Evolutionary conservation across 2,329 filamentous ascomycete genomes (phyloP).

Genomic region (Cordyceps sp.): DNA sequence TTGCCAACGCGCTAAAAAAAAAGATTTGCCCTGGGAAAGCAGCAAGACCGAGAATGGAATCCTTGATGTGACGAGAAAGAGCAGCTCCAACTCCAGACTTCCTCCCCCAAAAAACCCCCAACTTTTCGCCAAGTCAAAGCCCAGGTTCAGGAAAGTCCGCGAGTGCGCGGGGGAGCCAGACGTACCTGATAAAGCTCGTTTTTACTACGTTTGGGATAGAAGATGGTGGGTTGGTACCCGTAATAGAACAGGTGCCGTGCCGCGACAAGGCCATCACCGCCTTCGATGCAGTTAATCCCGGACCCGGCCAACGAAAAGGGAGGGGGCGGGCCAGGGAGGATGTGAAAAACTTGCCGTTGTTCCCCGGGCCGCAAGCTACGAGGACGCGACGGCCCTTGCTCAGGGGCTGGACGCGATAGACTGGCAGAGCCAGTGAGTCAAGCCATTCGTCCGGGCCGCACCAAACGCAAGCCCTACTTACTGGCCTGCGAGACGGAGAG

Average conservation of each 20-base stretch:
- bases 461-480: slow-evolving; percentile 17
- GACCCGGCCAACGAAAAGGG: too few relatives aligned
- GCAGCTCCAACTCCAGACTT: too few relatives aligned
- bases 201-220: slow-evolving; percentile 84
- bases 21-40: too few relatives aligned
- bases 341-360: slow-evolving; percentile 43
- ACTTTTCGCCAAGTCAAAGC: too few relatives aligned
- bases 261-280: slow-evolving; percentile 87
- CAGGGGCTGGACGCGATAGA: slow-evolving; percentile 70
- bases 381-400: slow-evolving; percentile 56
- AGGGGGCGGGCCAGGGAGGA: too few relatives aligned
- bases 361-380: slow-evolving; percentile 78
- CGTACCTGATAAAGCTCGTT: slow-evolving; percentile 84
- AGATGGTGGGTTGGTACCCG: slow-evolving; percentile 75
- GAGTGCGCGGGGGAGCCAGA: too few relatives aligned
- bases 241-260: slow-evolving; percentile 85
- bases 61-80: too few relatives aligned
- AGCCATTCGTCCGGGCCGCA: background rate
- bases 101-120: too few relatives aligned
- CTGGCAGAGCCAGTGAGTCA: slow-evolving; percentile 21
- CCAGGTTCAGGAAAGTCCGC: too few relatives aligned
- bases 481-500: slow-evolving; percentile 83
- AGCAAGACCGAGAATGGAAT: too few relatives aligned
- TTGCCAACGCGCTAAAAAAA: too few relatives aligned
- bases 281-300: too few relatives aligned